phyloP scores from a whole-genome alignment of 495 filamentous ascomycete species.

The Xylaria palmicola region DNA sequence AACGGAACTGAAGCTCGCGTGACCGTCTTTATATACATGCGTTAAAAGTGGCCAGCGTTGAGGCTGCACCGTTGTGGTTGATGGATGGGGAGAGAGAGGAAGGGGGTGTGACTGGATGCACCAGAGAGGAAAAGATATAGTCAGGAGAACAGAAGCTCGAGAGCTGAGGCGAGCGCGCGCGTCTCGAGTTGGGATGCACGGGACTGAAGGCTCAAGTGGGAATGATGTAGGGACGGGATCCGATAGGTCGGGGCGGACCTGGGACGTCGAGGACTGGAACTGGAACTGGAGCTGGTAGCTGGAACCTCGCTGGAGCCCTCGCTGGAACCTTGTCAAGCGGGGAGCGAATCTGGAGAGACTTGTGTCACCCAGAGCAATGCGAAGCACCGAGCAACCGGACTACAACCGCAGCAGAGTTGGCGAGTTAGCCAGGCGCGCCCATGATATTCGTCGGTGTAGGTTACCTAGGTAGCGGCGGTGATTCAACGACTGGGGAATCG shows the following conservation, averaged over 20 bases:
- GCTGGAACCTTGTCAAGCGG: constrained; percentile 34
- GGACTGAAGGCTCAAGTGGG: constrained; percentile 33
- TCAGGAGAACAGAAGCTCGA: constrained; percentile 18
- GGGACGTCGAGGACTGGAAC: constrained; percentile 26
- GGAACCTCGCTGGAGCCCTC: too few species aligned
- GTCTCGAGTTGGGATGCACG: constrained; percentile 20
- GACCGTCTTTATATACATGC: constrained; percentile 48
- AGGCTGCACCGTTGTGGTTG: constrained; percentile 17
- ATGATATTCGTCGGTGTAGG: not conserved
- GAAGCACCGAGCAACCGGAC: constrained; percentile 11
- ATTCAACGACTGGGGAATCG: not conserved
- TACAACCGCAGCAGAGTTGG: constrained; percentile 3
- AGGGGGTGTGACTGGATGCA: constrained; percentile 19
- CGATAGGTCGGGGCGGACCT: constrained; percentile 37
- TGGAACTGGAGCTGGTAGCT: too few species aligned
- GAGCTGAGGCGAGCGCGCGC: constrained; percentile 22
- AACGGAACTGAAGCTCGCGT: constrained; percentile 38
- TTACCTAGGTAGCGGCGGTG: not conserved
- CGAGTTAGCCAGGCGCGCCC: constrained; percentile 5
- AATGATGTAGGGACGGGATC: constrained; percentile 37
- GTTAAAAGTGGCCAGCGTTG: constrained; percentile 13
- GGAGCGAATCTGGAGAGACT: constrained; percentile 34
- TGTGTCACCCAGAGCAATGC: constrained; percentile 28
- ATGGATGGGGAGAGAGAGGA: constrained; percentile 13
- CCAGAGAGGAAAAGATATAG: constrained; percentile 19